phyloP scores from a whole-genome alignment of 2,329 filamentous ascomycete species.

The Tolypocladium nubicola region DNA sequence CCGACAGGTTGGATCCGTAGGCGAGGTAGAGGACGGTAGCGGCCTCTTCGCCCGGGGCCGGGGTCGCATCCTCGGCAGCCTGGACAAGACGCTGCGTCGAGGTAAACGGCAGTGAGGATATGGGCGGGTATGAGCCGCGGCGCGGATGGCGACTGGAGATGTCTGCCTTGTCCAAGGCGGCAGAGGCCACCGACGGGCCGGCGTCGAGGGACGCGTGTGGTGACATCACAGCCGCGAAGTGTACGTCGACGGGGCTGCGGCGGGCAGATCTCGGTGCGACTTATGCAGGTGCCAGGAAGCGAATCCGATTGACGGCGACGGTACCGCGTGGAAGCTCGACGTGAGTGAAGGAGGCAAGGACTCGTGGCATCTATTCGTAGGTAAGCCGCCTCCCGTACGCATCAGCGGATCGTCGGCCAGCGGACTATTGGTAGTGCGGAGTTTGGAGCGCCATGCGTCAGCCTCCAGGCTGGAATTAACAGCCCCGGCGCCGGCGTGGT shows the following conservation, averaged over 20 bases:
- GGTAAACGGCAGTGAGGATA: constrained; percentile 21
- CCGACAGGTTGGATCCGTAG: constrained; percentile 83
- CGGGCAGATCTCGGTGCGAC: background rate
- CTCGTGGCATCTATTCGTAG: background rate
- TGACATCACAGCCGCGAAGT: background rate
- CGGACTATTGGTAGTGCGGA: background rate
- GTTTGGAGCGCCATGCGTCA: background rate
- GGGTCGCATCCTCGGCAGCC: constrained; percentile 14
- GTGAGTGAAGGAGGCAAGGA: background rate
- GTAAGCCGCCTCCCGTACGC: background rate
- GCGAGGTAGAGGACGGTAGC: constrained; percentile 67
- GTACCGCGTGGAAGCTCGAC: background rate
- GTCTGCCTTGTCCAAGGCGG: constrained; percentile 14
- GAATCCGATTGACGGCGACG: background rate
- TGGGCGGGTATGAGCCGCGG: constrained; percentile 14
- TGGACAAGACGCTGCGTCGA: constrained; percentile 16
- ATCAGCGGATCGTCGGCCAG: background rate
- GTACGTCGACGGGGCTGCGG: background rate
- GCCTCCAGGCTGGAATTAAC: background rate
- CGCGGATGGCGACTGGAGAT: constrained; percentile 9
- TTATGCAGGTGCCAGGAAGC: background rate
- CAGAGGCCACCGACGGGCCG: constrained; percentile 4
- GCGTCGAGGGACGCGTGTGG: background rate
- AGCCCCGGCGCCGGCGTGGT: background rate
- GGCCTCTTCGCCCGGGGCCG: constrained; percentile 10